Conservation (phyloP, 1,284 basidiomycete genomes). For the Flammula alnicola region DNA sequence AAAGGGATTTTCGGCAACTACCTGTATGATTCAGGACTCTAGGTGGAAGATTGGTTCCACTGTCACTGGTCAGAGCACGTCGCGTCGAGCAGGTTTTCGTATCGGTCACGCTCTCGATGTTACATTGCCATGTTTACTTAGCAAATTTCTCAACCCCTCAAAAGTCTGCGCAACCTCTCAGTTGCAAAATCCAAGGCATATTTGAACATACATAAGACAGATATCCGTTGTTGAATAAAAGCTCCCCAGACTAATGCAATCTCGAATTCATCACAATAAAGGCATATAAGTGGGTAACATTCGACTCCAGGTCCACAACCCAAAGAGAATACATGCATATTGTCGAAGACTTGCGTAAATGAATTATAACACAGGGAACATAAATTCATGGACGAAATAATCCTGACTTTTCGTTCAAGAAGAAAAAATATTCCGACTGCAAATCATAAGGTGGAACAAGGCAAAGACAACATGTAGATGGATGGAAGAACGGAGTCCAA, state of each 20-base stretch:
- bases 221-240: too few relatives aligned
- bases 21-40: too few relatives aligned
- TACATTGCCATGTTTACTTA: slow-evolving; percentile 8
- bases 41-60: neutral
- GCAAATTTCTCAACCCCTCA: neutral
- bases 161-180: too few relatives aligned
- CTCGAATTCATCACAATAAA: too few relatives aligned
- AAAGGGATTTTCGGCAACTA: too few relatives aligned
- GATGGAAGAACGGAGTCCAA: slow-evolving; percentile 24
- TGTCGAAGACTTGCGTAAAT: slow-evolving; percentile 10
- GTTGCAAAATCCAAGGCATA: too few relatives aligned
- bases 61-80: neutral
- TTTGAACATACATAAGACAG: too few relatives aligned
- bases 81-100: neutral
- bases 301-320: neutral
- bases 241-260: too few relatives aligned
- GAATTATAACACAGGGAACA: slow-evolving; percentile 10
- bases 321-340: slow-evolving; percentile 3
- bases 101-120: slow-evolving; percentile 5
- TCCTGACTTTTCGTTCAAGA: slow-evolving; percentile 7
- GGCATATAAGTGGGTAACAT: too few relatives aligned
- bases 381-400: slow-evolving; percentile 8
- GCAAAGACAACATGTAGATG: slow-evolving; percentile 27
- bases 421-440: slow-evolving; percentile 11
- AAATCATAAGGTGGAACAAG: slow-evolving; percentile 22